Evolutionary conservation across 1,284 basidiomycete genomes (phyloP).

Genomic region (Leccinum glutinopallens): DNA sequence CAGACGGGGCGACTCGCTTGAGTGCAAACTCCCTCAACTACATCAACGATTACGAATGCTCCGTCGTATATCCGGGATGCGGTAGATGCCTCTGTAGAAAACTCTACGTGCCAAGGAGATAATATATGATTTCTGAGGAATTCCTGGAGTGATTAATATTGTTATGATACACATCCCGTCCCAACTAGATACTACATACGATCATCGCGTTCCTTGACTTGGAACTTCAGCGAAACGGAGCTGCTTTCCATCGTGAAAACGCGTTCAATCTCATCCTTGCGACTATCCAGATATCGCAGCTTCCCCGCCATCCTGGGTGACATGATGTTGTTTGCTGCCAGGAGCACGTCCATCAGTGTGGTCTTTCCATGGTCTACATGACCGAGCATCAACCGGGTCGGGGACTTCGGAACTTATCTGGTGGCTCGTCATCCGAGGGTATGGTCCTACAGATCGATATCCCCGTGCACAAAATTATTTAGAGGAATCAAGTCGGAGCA

Average conservation of each 20-base stretch:
- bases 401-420: slow-evolving; percentile 39
- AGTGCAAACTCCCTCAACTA: slow-evolving; percentile 97
- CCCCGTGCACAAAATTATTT: background rate
- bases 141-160: slow-evolving; percentile 43
- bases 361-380: slow-evolving; percentile 95
- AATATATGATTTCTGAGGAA: slow-evolving; percentile 64
- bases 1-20: slow-evolving; percentile 59
- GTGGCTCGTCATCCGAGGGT: slow-evolving; percentile 24
- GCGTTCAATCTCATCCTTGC: slow-evolving; percentile 97
- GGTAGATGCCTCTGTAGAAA: slow-evolving; percentile 95
- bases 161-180: slow-evolving; percentile 28
- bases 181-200: slow-evolving; percentile 40
- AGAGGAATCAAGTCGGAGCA: background rate
- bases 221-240: slow-evolving; percentile 87
- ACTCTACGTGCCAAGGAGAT: slow-evolving; percentile 99
- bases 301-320: slow-evolving; percentile 95
- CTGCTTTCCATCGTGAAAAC: slow-evolving; percentile 99
- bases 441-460: slow-evolving; percentile 3
- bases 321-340: slow-evolving; percentile 98
- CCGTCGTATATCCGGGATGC: slow-evolving; percentile 95
- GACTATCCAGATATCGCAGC: slow-evolving; percentile 92
- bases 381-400: slow-evolving; percentile 63
- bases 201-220: slow-evolving; percentile 62
- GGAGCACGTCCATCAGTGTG: slow-evolving; percentile 92
- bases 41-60: slow-evolving; percentile 95